Evolutionary conservation across 257 asterid genomes (phyloP), one percentile per base, ranked within the genome.

Genomic region (Primulina tabacum): DNA sequence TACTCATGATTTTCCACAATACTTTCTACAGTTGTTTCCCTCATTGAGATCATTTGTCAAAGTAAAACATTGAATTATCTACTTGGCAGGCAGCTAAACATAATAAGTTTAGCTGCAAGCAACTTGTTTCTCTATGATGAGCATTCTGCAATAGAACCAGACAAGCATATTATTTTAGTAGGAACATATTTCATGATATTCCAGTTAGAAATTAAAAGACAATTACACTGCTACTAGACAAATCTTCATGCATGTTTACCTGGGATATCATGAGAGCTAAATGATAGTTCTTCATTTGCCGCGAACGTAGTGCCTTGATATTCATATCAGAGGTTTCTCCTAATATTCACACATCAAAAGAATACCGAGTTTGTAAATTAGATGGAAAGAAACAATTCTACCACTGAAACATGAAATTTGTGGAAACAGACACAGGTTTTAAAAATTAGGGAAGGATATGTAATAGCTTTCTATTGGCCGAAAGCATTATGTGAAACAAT

Each of bases 241-340:
- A 71, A 73, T 73, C 58, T 34, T 69, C 40, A 50, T 9, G 28
- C 47, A 71, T 62, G 57, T 66, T 69, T 81, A 93, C 99, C 96
- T 90, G 99, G 72, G 99, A 90, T 74, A 84, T 75, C 89, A 93
- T 87, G 62, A 93, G 82, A 59, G 92, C 97, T 71, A 93, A 87
- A 61, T 93, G 96, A 78, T 87, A 87, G 83, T 93, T 93, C 78
- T 93, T 93, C 95, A 90, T 89, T 85, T 93, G 99, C 75, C 90
- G 84, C 59, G 81, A 75, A 52, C 99, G 99, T 35, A 90, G 81
- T 26, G 85, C 88, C 63, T 75, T 82, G 43, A 90, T 75, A 71
- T 82, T 75, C 11, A 74, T 35, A 73, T 90, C 96, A 53, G 75
- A 68, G 67, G 96, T 93, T 86, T 90, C 96, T 70, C 99, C 99